phyloP scores from a whole-genome alignment of 78 protist species.

The Dictyostelium capitatum region DNA sequence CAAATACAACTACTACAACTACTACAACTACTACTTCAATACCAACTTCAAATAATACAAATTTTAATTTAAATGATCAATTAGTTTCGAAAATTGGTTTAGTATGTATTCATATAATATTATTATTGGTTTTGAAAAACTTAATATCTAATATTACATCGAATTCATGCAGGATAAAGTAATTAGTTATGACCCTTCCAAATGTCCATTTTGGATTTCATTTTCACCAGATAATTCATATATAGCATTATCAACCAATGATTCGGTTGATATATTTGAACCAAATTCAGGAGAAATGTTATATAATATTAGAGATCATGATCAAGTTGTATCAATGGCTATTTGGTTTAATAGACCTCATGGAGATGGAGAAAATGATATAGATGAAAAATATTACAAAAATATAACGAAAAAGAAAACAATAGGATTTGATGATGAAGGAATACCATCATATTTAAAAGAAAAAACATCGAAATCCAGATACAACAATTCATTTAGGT shows the following conservation, averaged over 20 bases:
- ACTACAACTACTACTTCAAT: background rate
- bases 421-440: background rate
- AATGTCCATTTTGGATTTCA: conserved; percentile 44
- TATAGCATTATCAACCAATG: conserved; percentile 53
- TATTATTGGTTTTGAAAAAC: too few species aligned
- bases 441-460: background rate
- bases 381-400: background rate
- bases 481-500: background rate
- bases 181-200: background rate
- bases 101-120: too few species aligned
- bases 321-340: conserved; percentile 41
- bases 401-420: background rate
- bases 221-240: conserved; percentile 44
- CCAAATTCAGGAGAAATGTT: conserved; percentile 50
- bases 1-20: background rate
- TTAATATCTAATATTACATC: background rate
- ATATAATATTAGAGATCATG: conserved; percentile 34
- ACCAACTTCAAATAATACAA: background rate
- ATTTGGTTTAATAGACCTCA: conserved; percentile 41
- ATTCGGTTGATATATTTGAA: conserved; percentile 40
- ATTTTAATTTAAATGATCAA: conserved; percentile 5
- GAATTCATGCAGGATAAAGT: background rate
- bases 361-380: background rate
- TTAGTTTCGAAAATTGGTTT: background rate
- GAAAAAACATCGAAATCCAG: background rate